A percentile compares a stretch with the other conserved stretches of the same genome.
Conservation (phyloP, 441 rosid genomes). For the Erodium chrysanthum region DNA sequence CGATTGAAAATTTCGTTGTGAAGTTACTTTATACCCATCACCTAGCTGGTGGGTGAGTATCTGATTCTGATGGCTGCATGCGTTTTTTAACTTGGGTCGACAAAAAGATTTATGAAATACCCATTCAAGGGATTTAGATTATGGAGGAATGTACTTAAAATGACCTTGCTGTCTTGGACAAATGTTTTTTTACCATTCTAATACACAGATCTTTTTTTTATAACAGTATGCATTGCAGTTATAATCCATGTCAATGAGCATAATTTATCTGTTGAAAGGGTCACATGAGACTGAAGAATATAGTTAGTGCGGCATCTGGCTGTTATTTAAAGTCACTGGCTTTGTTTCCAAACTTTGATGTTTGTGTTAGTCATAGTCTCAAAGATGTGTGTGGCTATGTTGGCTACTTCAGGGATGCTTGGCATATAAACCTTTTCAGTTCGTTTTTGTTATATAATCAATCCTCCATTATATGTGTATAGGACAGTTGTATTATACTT, state of each 20-base stretch:
- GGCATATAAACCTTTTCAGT: neutral
- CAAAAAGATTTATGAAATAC: neutral
- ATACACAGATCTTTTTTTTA: neutral
- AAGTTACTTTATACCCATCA: neutral
- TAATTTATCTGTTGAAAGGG: neutral
- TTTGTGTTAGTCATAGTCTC: no score
- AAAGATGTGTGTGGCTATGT: neutral
- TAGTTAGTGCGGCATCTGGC: neutral
- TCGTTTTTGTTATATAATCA: neutral
- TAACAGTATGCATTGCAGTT: neutral
- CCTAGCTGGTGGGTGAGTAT: neutral
- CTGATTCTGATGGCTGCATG: slow-evolving; percentile 1
- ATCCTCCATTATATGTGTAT: neutral
- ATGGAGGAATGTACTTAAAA: neutral
- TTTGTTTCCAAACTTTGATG: neutral
- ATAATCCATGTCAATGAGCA: neutral
- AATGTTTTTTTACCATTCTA: neutral
- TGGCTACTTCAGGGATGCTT: neutral
- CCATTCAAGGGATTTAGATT: neutral
- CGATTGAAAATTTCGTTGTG: neutral
- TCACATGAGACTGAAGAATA: neutral
- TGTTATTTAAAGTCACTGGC: neutral
- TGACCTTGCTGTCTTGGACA: neutral
- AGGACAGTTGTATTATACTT: neutral
- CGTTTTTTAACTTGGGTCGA: neutral